phyloP scores from a whole-genome alignment of 2,329 filamentous ascomycete genomes.

The Aspergillus sp. region DNA sequence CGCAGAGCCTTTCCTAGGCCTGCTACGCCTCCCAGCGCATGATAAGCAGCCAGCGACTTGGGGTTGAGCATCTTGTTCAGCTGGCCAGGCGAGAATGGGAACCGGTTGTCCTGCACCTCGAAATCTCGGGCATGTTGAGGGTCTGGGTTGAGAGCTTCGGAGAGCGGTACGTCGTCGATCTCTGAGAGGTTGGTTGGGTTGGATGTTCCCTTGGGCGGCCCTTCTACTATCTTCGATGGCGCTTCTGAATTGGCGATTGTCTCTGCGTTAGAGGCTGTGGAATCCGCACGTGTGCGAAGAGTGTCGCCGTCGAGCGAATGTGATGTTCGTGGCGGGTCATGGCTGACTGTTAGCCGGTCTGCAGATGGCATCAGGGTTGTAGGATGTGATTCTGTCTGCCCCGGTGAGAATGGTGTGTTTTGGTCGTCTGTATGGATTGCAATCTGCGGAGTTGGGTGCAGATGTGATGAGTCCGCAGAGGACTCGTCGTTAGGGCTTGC shows the following conservation, averaged over 20 bases:
- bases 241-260: constrained; percentile 35
- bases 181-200: neutral
- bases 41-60: constrained; percentile 80
- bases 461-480: constrained; percentile 1
- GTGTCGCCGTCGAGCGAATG: constrained; percentile 45
- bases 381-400: neutral
- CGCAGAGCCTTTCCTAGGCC: constrained; percentile 79
- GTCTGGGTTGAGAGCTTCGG: constrained; percentile 71
- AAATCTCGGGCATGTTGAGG: constrained; percentile 76
- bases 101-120: constrained; percentile 73
- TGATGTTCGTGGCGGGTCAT: constrained; percentile 30
- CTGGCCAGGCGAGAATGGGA: constrained; percentile 76
- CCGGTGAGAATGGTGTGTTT: constrained; percentile 7
- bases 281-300: constrained; percentile 44
- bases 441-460: neutral
- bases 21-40: constrained; percentile 71
- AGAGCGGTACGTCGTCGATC: constrained; percentile 36
- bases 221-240: neutral
- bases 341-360: constrained; percentile 24
- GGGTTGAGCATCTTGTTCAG: constrained; percentile 86
- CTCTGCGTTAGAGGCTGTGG: constrained; percentile 38
- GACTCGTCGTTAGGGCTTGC: neutral
- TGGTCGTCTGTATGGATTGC: constrained; percentile 4
- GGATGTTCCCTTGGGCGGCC: neutral
- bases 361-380: constrained; percentile 12